Evolutionary conservation across 176 grass and related monocot species (phyloP).

Genomic region (Carex parvula): DNA sequence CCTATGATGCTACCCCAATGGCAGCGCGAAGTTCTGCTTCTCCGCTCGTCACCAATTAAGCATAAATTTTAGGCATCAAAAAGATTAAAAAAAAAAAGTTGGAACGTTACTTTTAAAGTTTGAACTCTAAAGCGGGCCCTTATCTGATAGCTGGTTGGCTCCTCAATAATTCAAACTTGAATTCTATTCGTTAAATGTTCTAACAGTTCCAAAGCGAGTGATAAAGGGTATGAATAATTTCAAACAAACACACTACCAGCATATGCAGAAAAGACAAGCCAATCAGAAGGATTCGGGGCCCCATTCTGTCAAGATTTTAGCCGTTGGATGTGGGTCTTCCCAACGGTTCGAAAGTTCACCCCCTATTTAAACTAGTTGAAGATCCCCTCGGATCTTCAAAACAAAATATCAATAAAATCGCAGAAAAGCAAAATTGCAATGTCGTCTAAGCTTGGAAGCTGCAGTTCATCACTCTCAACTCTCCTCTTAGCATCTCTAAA

Average conservation of each 20-base stretch:
- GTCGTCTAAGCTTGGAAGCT: neutral
- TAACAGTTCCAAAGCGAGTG: neutral
- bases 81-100: neutral
- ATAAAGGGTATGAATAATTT: neutral
- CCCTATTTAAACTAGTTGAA: conserved; percentile 26
- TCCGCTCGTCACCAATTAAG: neutral
- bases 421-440: neutral
- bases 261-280: neutral
- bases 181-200: neutral
- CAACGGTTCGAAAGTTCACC: conserved; percentile 14
- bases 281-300: neutral
- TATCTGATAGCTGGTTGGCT: too few relatives aligned
- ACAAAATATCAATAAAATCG: neutral
- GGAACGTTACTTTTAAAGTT: neutral
- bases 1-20: neutral
- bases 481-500: conserved; percentile 53
- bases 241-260: neutral
- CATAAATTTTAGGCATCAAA: neutral
- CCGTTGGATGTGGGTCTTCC: conserved; percentile 14
- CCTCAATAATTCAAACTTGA: conserved; percentile 8
- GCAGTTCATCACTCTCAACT: conserved; percentile 31
- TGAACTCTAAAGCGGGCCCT: neutral
- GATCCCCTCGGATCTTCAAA: neutral
- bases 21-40: neutral
- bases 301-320: neutral